Evolutionary conservation across 306 rosid species (phyloP).

Genomic region (Cucurbita ficifolia): DNA sequence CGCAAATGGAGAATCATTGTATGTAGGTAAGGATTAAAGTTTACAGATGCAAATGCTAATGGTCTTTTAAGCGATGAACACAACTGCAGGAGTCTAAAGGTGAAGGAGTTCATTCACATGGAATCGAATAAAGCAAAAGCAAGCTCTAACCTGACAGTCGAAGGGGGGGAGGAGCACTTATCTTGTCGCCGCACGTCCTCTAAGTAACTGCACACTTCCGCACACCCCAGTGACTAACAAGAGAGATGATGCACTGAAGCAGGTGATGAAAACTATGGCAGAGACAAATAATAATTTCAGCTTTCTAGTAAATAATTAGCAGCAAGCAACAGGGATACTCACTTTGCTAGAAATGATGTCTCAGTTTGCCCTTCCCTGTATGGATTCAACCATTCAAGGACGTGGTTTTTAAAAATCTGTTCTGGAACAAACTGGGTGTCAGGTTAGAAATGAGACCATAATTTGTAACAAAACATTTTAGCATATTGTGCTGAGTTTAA

Average conservation of each 20-base stretch:
- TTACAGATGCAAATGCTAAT: background rate
- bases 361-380: constrained; percentile 54
- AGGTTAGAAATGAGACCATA: constrained; percentile 26
- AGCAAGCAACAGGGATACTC: constrained; percentile 33
- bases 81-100: constrained; percentile 23
- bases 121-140: constrained; percentile 8
- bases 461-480: constrained; percentile 18
- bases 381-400: constrained; percentile 41
- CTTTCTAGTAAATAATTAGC: constrained; percentile 29
- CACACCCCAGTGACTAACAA: constrained; percentile 33
- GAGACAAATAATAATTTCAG: constrained; percentile 28
- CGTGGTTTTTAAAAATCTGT: constrained; percentile 57
- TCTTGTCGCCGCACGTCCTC: constrained; percentile 15
- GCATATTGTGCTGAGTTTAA: background rate
- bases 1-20: too few relatives aligned
- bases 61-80: background rate
- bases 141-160: constrained; percentile 6
- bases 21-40: background rate
- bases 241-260: constrained; percentile 34
- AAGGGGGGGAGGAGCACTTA: constrained; percentile 14
- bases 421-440: constrained; percentile 58
- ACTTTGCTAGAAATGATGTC: constrained; percentile 32
- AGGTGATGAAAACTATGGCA: constrained; percentile 32
- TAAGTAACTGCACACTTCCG: constrained; percentile 24
- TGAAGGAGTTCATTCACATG: constrained; percentile 35